Evolutionary conservation across 305 asterid species (phyloP).

Genomic region (Solanum aculeatissimum): DNA sequence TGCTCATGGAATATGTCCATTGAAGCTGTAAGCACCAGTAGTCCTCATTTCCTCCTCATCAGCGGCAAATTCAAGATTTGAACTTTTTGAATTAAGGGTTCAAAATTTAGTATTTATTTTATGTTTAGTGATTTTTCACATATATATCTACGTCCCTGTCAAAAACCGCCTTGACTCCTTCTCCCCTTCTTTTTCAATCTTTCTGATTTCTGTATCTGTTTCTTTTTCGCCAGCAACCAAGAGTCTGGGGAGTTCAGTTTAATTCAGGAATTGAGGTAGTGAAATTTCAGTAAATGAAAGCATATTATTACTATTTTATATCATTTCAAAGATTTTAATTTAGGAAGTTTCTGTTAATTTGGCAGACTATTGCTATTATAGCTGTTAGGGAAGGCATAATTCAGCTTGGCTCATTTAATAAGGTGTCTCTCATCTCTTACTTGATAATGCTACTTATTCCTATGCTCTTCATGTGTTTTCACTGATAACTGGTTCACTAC

Average conservation of each 20-base stretch:
- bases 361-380: conserved; percentile 70
- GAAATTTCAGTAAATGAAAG: neutral
- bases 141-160: neutral
- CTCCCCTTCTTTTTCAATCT: neutral
- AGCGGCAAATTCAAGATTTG: neutral
- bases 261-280: conserved; percentile 78
- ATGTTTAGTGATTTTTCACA: neutral
- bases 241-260: conserved; percentile 82
- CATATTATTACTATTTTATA: neutral
- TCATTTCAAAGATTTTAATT: neutral
- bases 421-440: conserved; percentile 20
- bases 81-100: neutral
- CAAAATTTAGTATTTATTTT: neutral
- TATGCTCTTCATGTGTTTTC: neutral
- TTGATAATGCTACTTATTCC: neutral
- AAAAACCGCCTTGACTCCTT: neutral
- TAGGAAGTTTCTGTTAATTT: neutral
- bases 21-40: conserved; percentile 43
- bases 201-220: conserved; percentile 2
- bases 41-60: neutral
- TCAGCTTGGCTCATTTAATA: conserved; percentile 73
- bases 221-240: conserved; percentile 48
- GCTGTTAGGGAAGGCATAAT: conserved; percentile 70
- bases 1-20: conserved; percentile 63
- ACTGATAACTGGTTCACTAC: neutral